A percentile compares a stretch with the other conserved stretches of the same genome.
Conservation (phyloP, 106 monocot genomes). For the Dendrobium catenatum region DNA sequence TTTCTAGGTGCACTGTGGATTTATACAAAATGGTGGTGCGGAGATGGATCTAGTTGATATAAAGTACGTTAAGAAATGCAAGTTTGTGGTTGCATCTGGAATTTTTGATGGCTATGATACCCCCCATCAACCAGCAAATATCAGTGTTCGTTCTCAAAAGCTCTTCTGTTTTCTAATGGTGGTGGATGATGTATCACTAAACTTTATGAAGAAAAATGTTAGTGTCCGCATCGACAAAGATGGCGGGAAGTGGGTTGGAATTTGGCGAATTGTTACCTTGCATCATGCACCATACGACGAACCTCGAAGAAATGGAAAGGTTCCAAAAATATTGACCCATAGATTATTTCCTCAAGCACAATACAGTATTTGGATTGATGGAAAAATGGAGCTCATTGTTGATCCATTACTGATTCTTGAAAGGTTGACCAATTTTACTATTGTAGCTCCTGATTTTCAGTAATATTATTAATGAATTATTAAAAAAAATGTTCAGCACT, state of each 20-base stretch:
- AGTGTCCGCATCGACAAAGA: slow-evolving; percentile 42
- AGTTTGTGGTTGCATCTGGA: slow-evolving; percentile 92
- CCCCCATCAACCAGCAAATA: slow-evolving; percentile 89
- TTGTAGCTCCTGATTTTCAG: not conserved
- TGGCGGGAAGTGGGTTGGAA: slow-evolving; percentile 95
- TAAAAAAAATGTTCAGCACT: not conserved
- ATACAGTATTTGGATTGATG: slow-evolving; percentile 99
- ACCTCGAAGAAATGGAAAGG: slow-evolving; percentile 95
- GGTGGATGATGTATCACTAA: slow-evolving; percentile 73
- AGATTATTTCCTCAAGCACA: slow-evolving; percentile 86
- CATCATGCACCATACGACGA: slow-evolving; percentile 84
- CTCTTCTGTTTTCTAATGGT: slow-evolving; percentile 97
- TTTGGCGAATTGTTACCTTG: slow-evolving; percentile 80
- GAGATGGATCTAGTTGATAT: slow-evolving; percentile 80
- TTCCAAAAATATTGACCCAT: slow-evolving; percentile 90
- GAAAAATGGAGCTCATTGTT: slow-evolving; percentile 95
- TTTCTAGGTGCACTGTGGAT: slow-evolving; percentile 91
- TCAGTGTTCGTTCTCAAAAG: slow-evolving; percentile 72
- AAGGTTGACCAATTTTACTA: slow-evolving; percentile 33
- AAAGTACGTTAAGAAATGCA: slow-evolving; percentile 65
- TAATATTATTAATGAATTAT: not conserved
- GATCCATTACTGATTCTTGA: slow-evolving; percentile 95
- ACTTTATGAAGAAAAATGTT: slow-evolving; percentile 66
- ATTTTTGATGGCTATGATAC: slow-evolving; percentile 97
- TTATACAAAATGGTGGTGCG: slow-evolving; percentile 80